Conservation (phyloP, 139 green algal genomes). For the Eudorina sp. region DNA sequence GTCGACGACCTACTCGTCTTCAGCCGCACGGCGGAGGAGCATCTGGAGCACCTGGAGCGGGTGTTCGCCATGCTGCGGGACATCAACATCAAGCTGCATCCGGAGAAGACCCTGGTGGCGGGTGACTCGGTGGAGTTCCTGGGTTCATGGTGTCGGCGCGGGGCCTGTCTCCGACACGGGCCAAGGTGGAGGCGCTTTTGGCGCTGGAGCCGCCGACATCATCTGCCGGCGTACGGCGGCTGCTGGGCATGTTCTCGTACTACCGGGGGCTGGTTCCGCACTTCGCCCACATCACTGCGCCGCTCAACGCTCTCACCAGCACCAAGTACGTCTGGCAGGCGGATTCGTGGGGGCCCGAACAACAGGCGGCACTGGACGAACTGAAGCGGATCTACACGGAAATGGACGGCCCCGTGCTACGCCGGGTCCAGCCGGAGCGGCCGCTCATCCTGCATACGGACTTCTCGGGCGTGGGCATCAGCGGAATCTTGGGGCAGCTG, state of each 20-base stretch:
- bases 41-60: too few species aligned
- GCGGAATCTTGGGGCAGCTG: not conserved
- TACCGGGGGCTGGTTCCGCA: too few species aligned
- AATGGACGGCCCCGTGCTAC: not conserved
- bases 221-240: not conserved
- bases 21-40: too few species aligned
- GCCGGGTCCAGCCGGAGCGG: not conserved
- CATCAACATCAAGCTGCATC: too few species aligned
- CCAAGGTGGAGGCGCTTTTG: too few species aligned
- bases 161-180: too few species aligned
- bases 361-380: conserved; percentile 24
- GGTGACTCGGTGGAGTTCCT: too few species aligned
- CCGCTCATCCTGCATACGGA: not conserved
- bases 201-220: not conserved
- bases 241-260: not conserved
- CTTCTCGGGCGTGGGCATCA: not conserved
- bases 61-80: too few species aligned
- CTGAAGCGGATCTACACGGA: conserved; percentile 28
- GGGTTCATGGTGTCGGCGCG: too few species aligned
- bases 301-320: not conserved
- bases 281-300: not conserved
- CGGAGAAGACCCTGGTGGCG: too few species aligned
- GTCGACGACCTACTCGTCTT: too few species aligned
- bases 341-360: not conserved
- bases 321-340: not conserved